These are phyloP conservation scores for Pseudotsuga menziesii DNA, from an alignment of 75 land plant genomes.

Conservation along the genomic window DNA sequence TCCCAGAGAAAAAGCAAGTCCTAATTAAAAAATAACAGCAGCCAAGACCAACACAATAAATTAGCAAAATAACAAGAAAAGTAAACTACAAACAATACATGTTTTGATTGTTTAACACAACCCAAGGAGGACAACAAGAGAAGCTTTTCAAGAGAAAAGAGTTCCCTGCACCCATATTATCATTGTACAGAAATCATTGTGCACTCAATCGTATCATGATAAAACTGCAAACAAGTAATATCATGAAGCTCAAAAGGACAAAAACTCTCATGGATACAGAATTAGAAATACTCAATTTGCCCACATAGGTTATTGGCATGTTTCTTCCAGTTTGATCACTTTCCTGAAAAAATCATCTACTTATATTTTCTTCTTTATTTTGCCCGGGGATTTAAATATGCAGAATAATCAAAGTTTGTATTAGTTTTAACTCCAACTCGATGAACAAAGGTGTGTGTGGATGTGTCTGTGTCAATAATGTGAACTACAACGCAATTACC, in stretches of 20 bases:
- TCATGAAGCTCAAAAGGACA: no score
- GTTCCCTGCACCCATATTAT: neutral
- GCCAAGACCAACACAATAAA: no score
- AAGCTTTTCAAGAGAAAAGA: neutral
- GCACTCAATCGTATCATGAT: no score
- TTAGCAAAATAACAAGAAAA: no score
- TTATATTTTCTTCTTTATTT: neutral
- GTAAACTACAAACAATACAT: no score
- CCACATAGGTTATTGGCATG: neutral
- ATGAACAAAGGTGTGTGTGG: neutral
- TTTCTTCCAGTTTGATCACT: neutral
- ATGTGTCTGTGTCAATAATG: neutral
- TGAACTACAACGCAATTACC: slow-evolving; percentile 30
- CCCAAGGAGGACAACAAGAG: neutral
- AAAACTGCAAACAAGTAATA: no score
- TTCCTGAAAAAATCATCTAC: neutral
- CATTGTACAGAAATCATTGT: neutral
- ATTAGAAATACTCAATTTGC: neutral
- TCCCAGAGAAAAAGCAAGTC: no score
- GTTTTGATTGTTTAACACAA: no score
- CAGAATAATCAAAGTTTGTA: no score
- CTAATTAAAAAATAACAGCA: no score
- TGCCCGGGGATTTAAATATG: no score
- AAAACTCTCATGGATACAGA: no score
- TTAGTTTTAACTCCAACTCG: neutral